Evolutionary conservation across 352 stramenopile genomes (phyloP).

Genomic region (Blastocystis sp.): DNA sequence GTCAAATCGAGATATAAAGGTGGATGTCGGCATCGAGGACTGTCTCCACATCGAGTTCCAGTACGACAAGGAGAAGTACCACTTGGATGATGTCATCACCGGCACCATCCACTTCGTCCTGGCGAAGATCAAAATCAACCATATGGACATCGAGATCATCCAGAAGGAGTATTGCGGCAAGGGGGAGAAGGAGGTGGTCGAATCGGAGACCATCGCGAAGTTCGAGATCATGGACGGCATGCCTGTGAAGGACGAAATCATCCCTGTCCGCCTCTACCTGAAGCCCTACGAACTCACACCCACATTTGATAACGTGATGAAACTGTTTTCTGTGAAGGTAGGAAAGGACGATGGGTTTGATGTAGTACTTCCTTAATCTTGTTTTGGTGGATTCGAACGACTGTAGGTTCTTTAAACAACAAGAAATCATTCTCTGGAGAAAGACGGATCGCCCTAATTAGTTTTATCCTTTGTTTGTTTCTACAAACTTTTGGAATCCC

Average conservation of each 20-base stretch:
- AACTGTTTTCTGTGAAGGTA: slow-evolving; percentile 68
- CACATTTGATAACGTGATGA: slow-evolving; percentile 78
- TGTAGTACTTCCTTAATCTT: slow-evolving; percentile 90
- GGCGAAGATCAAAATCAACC: slow-evolving; percentile 97
- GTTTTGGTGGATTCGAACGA: slow-evolving; percentile 97
- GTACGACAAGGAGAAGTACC: slow-evolving; percentile 90
- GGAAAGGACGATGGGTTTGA: neutral
- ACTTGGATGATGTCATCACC: slow-evolving; percentile 89
- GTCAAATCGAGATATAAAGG: slow-evolving; percentile 87
- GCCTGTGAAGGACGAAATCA: slow-evolving; percentile 87
- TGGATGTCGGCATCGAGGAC: slow-evolving; percentile 97
- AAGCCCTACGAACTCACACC: slow-evolving; percentile 71
- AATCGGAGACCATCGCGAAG: slow-evolving; percentile 91
- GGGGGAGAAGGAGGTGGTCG: slow-evolving; percentile 76
- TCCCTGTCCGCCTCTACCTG: slow-evolving; percentile 91
- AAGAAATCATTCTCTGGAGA: slow-evolving; percentile 91
- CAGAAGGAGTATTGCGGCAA: slow-evolving; percentile 83
- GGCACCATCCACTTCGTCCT: slow-evolving; percentile 95
- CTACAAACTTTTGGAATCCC: neutral
- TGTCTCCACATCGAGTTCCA: slow-evolving; percentile 99
- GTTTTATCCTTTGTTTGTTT: neutral
- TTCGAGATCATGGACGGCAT: slow-evolving; percentile 98
- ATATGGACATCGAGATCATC: slow-evolving; percentile 95
- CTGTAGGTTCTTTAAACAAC: slow-evolving; percentile 98
- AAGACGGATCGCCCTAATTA: neutral